Evolutionary conservation across 2,329 filamentous ascomycete species (phyloP), one percentile per base, ranked within the genome.

Genomic region (Leptographium lundbergii): DNA sequence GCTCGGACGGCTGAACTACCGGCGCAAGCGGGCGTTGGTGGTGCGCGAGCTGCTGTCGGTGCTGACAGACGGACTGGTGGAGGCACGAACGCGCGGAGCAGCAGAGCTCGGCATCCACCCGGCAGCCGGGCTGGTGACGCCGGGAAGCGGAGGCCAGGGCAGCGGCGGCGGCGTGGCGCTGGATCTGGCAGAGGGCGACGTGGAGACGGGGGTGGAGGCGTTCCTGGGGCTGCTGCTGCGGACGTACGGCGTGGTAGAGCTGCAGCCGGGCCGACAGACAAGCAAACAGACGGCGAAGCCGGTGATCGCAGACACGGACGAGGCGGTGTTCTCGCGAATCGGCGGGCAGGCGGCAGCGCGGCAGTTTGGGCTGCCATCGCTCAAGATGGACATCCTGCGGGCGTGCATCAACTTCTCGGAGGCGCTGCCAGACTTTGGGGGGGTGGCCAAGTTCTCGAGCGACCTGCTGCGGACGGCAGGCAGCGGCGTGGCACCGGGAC

Each of bases 101-200:
- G 91, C 94, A n/a, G 94, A 97, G 68, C 89, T 94, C 67, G 94
- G 92, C 4, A 89, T 99, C 42, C 92, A 97, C 72, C 94, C 94
- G 48, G 92, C 92, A 22, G 90, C 92, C 11, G 91, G 90, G 0
- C 75, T 96, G 56, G 85, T 90, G 29, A 85, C 86, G 14, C 74
- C 94, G 34, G 87, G 84, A 9, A 19, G 32, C 24, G 42, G n/a
- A 24, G 50, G 5, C 10, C 17, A 36, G 29, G 39, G 27, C 55
- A 71, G 19, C 39, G 54, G 48, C 29, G 29, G 24, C 14, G 42
- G 77, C 60, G 79, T 79, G 9, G 80, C 77, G 2, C 73, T 87
- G 36, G 83, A 86, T 64, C 73, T 88, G 17, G 79, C 78, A 7
- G 83, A 86, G 65, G 81, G 78, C 6, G 85, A 87, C 64, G 75